Conservation (phyloP, 2,329 filamentous ascomycete species). For the Penicillium expansum region DNA sequence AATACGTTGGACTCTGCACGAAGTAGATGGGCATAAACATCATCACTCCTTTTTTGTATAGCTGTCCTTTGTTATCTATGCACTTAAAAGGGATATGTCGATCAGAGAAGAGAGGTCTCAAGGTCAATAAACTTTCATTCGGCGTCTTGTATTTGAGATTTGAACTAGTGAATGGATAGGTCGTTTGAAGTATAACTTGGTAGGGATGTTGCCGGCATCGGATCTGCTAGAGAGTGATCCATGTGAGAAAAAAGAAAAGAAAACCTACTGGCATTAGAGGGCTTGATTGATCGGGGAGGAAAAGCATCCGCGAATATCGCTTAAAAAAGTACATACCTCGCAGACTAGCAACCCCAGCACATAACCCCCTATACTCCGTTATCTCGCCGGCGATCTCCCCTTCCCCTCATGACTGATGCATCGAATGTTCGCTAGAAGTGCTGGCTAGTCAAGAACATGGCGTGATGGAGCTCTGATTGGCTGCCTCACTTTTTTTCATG, state of each 20-base stretch:
- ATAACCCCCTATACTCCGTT: not conserved
- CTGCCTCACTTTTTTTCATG: constrained; percentile 2
- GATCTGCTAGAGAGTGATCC: not conserved
- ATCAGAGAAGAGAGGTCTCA: not conserved
- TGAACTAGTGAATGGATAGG: not conserved
- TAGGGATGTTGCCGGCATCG: not conserved
- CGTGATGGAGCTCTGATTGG: not conserved
- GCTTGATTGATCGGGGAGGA: not conserved
- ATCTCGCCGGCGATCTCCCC: not conserved
- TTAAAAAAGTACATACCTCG: not conserved
- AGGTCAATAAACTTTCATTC: not conserved
- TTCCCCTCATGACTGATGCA: constrained; percentile 2
- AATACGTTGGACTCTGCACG: not conserved
- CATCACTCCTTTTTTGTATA: not conserved
- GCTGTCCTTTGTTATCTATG: not conserved
- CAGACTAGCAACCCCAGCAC: not conserved
- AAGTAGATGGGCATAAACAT: not conserved
- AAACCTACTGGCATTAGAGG: not conserved
- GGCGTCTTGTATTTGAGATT: not conserved
- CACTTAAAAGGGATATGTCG: not conserved
- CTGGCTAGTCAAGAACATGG: not conserved
- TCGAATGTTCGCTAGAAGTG: constrained; percentile 7
- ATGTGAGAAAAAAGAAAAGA: not conserved
- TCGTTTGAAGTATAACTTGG: not conserved
- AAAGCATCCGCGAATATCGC: not conserved